These are phyloP conservation scores for Fusarium sublunatum DNA, from an alignment of 2,329 filamentous ascomycete species.

Conservation along the genomic window DNA sequence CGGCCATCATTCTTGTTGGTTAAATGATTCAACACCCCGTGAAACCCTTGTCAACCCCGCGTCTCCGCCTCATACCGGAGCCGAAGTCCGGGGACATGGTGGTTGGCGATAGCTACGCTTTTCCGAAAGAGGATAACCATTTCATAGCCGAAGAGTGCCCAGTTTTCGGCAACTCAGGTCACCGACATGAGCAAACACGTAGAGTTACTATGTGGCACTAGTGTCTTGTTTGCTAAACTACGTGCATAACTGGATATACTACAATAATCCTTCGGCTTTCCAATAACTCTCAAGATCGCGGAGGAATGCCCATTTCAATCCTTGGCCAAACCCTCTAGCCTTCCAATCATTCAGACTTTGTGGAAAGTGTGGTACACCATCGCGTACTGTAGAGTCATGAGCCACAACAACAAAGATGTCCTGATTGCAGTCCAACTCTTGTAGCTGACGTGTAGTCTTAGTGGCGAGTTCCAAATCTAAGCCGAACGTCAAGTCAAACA, in stretches of 20 bases:
- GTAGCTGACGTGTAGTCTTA: slow-evolving; percentile 24
- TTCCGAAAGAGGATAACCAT: slow-evolving; percentile 26
- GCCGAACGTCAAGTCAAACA: slow-evolving; percentile 39
- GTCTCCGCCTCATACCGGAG: not conserved
- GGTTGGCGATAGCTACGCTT: slow-evolving; percentile 5
- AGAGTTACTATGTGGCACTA: not conserved
- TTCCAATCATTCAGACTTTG: slow-evolving; percentile 38
- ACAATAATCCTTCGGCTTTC: slow-evolving; percentile 25
- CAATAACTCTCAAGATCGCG: slow-evolving; percentile 37
- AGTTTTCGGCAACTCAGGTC: not conserved
- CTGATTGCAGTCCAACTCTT: slow-evolving; percentile 38
- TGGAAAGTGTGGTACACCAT: slow-evolving; percentile 41
- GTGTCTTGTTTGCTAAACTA: not conserved
- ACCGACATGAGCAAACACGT: not conserved
- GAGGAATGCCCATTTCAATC: slow-evolving; percentile 37
- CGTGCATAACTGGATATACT: not conserved
- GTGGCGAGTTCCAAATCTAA: slow-evolving; percentile 31
- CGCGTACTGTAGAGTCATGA: slow-evolving; percentile 37
- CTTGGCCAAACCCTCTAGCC: slow-evolving; percentile 20
- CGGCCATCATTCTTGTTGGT: not conserved
- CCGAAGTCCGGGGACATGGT: not conserved
- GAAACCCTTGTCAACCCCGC: slow-evolving; percentile 9
- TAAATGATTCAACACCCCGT: not conserved
- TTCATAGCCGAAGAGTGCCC: not conserved
- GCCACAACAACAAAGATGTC: slow-evolving; percentile 37